These are phyloP conservation scores for Aspergillus avenaceus DNA, from an alignment of 495 filamentous ascomycete genomes.

Conservation along the genomic window DNA sequence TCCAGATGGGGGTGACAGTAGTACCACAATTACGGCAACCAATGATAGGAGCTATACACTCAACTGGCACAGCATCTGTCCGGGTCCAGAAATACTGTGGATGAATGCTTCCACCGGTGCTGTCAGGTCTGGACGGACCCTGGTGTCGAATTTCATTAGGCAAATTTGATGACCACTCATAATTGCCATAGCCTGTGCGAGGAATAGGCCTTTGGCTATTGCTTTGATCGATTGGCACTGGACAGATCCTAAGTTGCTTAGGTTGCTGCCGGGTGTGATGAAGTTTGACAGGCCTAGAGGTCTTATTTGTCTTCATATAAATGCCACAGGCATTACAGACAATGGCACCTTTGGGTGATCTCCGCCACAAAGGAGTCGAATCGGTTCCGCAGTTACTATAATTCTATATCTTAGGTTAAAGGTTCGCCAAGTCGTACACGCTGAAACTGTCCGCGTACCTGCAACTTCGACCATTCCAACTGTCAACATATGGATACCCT, in stretches of 20 bases:
- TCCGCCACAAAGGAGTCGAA: slow-evolving; percentile 88
- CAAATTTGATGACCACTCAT: too few relatives aligned
- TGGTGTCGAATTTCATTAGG: too few relatives aligned
- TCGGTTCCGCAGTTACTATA: slow-evolving; percentile 91
- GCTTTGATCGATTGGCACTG: slow-evolving; percentile 10
- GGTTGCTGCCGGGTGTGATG: slow-evolving; percentile 48
- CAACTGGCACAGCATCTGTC: slow-evolving; percentile 20
- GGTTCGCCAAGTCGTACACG: too few relatives aligned
- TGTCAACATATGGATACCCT: too few relatives aligned
- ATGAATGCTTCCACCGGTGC: too few relatives aligned
- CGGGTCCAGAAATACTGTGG: too few relatives aligned
- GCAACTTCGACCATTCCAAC: too few relatives aligned
- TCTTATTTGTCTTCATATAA: slow-evolving; percentile 90
- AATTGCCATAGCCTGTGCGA: too few relatives aligned
- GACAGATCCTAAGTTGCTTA: neutral
- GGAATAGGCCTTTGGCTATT: too few relatives aligned
- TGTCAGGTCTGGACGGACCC: too few relatives aligned
- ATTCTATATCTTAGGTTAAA: too few relatives aligned
- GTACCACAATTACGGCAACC: slow-evolving; percentile 98
- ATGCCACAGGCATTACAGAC: slow-evolving; percentile 98
- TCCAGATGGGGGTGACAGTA: slow-evolving; percentile 94
- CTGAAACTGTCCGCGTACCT: too few relatives aligned
- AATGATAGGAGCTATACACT: slow-evolving; percentile 35
- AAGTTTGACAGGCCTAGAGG: slow-evolving; percentile 80
- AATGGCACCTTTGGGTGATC: slow-evolving; percentile 85